Base-by-base conservation (phyloP, 2,329 filamentous ascomycete genomes). In the Ceratocystis huliohia region DNA sequence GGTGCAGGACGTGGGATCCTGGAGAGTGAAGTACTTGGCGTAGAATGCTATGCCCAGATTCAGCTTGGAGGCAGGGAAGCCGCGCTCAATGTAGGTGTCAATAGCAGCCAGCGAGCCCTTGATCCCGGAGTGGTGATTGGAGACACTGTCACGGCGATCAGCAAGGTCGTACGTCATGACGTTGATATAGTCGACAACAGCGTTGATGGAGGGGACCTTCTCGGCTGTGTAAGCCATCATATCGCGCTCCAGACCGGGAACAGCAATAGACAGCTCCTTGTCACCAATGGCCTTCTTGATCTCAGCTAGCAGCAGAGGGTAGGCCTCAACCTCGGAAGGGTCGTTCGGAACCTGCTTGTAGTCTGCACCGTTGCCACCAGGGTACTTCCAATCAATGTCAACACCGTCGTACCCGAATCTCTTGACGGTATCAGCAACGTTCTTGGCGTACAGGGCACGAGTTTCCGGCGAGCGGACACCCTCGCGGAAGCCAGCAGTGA, bases 81-180 rank as follows among this genome's bases (percentile, higher is more conserved):
- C 84, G 3, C 80, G 79, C 33, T 74, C 76, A 22, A 87, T 75
- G 73, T 89, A 90, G 57, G 79, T 79, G 64, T 84, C 75, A 61
- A 89, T 73, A 2, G 82, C 77, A 5, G 79, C 75, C 7, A 80
- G 74, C 0, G 85, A 85, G 10, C 76, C 79, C 15, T 76, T 71
- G 7, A 88, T 77, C 17, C 84, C 83, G 53, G 81, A 85, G 72
- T 88, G 86, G 73, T 89, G 87, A 44, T 76, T 79, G 2, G 87
- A 88, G 10, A 77, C 72, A 53, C 74, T 83, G 75, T 89, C 83
- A 44, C 88, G 83, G 44, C 87, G 82, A 75, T 88, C 88, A 78
- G 87, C 84, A 65, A 88, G 75, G 70, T 89, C 86, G 73, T 89
- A 89, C 1, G 82, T 80, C 87, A 88, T 82, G 71, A 81, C 76